Evolutionary conservation across 176 grass and related monocot genomes (phyloP).

Genomic region (Echinochloa phyllopogon): DNA sequence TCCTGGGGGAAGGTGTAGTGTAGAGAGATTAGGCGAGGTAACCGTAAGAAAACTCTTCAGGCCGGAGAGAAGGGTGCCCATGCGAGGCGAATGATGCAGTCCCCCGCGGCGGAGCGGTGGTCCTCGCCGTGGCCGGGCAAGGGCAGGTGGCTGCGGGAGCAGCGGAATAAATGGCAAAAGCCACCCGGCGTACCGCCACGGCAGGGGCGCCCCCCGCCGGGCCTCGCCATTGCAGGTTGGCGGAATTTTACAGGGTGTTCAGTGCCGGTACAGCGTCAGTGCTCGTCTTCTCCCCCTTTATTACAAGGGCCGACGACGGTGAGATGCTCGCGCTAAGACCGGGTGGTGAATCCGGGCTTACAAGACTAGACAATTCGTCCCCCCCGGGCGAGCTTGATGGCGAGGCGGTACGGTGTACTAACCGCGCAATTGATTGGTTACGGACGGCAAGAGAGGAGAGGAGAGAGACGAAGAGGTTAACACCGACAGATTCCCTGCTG

Average conservation of each 20-base stretch:
- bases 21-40: neutral
- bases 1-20: neutral
- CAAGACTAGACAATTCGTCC: neutral
- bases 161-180: slow-evolving; percentile 56
- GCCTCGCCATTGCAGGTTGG: slow-evolving; percentile 44
- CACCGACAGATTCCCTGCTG: neutral
- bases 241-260: slow-evolving; percentile 54
- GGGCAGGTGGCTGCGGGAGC: slow-evolving; percentile 14
- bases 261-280: neutral
- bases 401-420: neutral
- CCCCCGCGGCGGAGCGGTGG: slow-evolving; percentile 4
- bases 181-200: slow-evolving; percentile 32
- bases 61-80: slow-evolving; percentile 5
- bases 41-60: neutral
- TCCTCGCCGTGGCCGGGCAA: slow-evolving; percentile 4
- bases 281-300: neutral
- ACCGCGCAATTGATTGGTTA: slow-evolving; percentile 12
- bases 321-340: neutral
- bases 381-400: neutral
- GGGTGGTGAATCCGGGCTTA: neutral
- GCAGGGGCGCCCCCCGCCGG: neutral
- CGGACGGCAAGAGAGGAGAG: neutral
- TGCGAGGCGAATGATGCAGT: slow-evolving; percentile 32
- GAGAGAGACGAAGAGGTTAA: neutral
- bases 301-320: neutral